Base-by-base conservation (phyloP, 371 early-diverging fungal genomes). In the Mucor indicus region DNA sequence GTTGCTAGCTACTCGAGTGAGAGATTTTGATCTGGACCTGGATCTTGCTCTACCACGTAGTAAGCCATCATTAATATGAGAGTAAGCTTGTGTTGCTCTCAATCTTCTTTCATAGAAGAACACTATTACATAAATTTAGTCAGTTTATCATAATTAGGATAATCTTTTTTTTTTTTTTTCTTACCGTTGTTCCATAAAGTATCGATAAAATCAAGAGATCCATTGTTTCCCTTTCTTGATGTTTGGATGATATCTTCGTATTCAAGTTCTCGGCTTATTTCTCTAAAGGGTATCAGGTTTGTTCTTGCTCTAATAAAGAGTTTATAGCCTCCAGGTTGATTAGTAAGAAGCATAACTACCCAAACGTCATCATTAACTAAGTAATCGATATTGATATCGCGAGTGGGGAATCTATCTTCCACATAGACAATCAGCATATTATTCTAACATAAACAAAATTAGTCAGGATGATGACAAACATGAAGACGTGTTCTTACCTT, bases 351-450 rank as follows among this genome's bases (percentile, higher is more conserved):
- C 9, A 64, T 66, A 7, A 72, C 51, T 3, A 70, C 46, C 76
- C 76, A 76, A 1, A 60, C 60, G 38, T 60, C 50, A 17, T 60
- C 44, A 0, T 25, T 35, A 13, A 55, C 7, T 19, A 60, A 21
- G 6, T 25, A n/a, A 38, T 55, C 38, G 12, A 60, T 32, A 19
- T 60, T 38, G 8, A 60, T 46, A 9, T 38, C 23, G 7, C 20
- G 20, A 20, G 9, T 10, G 12, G 42, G 17, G 33, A 29, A 33
- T 6, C 46, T 64, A n/a, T 72, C 64, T 46, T 75, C 72, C 13
- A 72, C 39, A 47, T 70, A 76, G 15, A 72, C 64, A 3, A 70
- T 53, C n/a, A 68, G 58, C 27, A 76, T 70, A 49, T 76, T 62
- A 29, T 66, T 72, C 71, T 73, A 54, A 25, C 22, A 23, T 21